A percentile compares a stretch with the other conserved stretches of the same genome.
These are phyloP conservation scores for Scutellaria minor DNA, from an alignment of 257 asterid species.

Conservation along the genomic window DNA sequence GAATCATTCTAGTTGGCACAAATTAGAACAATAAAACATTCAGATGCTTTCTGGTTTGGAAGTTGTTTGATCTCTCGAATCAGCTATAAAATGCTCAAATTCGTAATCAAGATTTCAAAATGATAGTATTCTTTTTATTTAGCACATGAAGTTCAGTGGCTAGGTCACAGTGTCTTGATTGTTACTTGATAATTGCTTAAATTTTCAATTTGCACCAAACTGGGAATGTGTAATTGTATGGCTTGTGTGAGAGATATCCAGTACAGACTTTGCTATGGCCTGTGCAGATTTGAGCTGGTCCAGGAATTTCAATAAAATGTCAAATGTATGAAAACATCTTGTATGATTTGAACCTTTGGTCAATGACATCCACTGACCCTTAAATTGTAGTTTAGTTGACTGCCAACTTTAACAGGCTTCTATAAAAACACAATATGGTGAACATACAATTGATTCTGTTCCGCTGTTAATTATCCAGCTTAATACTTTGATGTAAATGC, in stretches of 20 bases:
- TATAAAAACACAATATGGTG: neutral
- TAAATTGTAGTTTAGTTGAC: too few species aligned
- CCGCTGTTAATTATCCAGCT: conserved; percentile 9
- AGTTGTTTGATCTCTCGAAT: neutral
- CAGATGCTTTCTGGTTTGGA: conserved; percentile 8
- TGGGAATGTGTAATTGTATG: neutral
- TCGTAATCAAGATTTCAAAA: neutral
- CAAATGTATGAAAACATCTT: too few species aligned
- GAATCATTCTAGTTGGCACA: conserved; percentile 18
- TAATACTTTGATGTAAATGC: neutral
- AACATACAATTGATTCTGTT: neutral
- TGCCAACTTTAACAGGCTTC: conserved; percentile 8
- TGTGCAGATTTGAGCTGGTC: too few species aligned
- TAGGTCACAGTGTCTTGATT: neutral
- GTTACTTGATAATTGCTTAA: neutral
- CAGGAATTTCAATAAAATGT: too few species aligned
- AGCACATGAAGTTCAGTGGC: conserved; percentile 1
- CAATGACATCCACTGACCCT: too few species aligned
- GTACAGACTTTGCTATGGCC: neutral
- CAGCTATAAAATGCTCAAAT: neutral
- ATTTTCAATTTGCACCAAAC: neutral
- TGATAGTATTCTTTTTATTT: neutral
- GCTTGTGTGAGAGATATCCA: neutral
- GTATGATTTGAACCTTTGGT: too few species aligned
- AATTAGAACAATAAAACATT: neutral